These are phyloP conservation scores for Aureobasidium sp. DNA, from an alignment of 2,329 filamentous ascomycete genomes.

Conservation along the genomic window DNA sequence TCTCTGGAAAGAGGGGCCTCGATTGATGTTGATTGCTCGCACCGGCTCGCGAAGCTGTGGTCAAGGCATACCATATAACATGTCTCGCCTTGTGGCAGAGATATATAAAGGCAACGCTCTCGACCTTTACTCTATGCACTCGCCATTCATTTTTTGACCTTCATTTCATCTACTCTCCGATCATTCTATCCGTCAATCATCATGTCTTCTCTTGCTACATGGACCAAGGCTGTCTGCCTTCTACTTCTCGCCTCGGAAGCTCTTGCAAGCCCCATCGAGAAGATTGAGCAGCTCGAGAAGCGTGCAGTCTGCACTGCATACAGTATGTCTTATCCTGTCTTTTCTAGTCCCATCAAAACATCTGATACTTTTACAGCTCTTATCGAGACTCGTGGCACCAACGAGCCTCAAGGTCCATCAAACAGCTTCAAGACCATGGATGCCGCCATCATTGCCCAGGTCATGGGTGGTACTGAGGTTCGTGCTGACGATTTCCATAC, in stretches of 20 bases:
- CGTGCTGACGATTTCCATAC: not conserved
- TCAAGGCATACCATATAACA: not conserved
- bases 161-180: not conserved
- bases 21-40: not conserved
- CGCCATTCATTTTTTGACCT: not conserved
- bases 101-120: not conserved
- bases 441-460: conserved; percentile 20
- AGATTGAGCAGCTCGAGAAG: not conserved
- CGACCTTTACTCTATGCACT: not conserved
- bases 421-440: conserved; percentile 31
- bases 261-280: not conserved
- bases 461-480: conserved; percentile 26
- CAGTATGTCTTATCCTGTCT: not conserved
- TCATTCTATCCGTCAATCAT: not conserved
- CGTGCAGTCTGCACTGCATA: conserved; percentile 1
- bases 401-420: conserved; percentile 20
- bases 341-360: not conserved
- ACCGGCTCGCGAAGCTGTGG: not conserved
- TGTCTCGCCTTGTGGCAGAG: not conserved
- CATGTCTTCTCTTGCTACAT: not conserved
- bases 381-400: conserved; percentile 24
- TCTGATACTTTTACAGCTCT: conserved; percentile 9
- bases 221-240: not conserved
- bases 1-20: no score
- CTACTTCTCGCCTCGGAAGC: not conserved